Percentiles rank a stretch among this genome's conserved stretches.
These are phyloP conservation scores for Leccinellum rugosiceps DNA, from an alignment of 768 basidiomycete species.

Conservation along the genomic window DNA sequence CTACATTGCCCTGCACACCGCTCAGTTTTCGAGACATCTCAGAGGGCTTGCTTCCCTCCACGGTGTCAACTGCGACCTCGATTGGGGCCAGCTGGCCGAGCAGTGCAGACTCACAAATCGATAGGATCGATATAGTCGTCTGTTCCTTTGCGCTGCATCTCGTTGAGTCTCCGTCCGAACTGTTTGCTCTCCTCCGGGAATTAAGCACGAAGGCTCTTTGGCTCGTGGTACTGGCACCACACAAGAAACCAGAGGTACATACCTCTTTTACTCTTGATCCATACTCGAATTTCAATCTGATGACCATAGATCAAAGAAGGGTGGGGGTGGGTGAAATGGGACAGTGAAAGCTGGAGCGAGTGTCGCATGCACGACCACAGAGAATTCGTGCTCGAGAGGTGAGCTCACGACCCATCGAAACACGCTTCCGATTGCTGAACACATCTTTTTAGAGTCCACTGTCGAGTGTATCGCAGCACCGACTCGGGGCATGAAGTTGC, in stretches of 20 bases:
- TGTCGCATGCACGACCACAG: constrained; percentile 38
- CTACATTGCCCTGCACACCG: constrained; percentile 49
- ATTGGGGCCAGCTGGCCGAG: neutral
- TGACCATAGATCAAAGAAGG: constrained; percentile 53
- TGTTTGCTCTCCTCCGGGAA: constrained; percentile 64
- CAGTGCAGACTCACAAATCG: neutral
- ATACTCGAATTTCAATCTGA: neutral
- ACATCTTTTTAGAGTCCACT: constrained; percentile 22
- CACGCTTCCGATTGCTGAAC: neutral
- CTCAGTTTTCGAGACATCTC: constrained; percentile 65
- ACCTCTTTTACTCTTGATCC: neutral
- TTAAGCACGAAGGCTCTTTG: constrained; percentile 58
- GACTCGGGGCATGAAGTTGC: neutral
- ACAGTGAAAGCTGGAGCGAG: constrained; percentile 45
- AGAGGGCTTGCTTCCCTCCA: constrained; percentile 47
- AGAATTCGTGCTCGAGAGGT: constrained; percentile 51
- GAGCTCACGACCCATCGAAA: neutral
- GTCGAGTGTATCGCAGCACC: constrained; percentile 28
- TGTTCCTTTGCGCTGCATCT: constrained; percentile 78
- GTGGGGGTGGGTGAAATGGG: constrained; percentile 68
- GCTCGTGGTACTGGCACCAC: constrained; percentile 69
- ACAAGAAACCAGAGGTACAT: constrained; percentile 71
- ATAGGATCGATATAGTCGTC: constrained; percentile 55
- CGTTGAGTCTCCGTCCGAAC: constrained; percentile 53
- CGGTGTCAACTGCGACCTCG: constrained; percentile 10